Evolutionary conservation across 495 filamentous ascomycete genomes (phyloP).

Genomic region (Aspergillus biplanus): DNA sequence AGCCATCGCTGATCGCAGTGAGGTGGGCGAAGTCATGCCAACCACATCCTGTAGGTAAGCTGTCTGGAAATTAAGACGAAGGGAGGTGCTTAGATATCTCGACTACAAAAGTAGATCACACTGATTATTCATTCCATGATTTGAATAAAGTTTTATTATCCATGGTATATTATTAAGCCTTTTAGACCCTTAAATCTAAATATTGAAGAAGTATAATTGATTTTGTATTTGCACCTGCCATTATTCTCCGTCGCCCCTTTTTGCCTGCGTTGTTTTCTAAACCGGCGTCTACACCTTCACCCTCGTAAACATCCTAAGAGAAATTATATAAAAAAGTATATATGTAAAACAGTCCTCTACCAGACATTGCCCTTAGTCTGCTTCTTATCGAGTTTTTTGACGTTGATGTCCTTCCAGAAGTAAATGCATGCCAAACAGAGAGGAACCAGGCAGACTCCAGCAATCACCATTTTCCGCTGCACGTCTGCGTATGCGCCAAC

Average conservation of each 20-base stretch:
- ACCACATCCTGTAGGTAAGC: too few relatives aligned
- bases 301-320: not conserved
- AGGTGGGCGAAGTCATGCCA: too few relatives aligned
- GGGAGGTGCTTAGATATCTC: too few relatives aligned
- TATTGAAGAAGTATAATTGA: not conserved
- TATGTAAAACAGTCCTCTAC: slow-evolving; percentile 3
- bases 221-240: not conserved
- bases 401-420: slow-evolving; percentile 57
- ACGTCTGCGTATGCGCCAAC: slow-evolving; percentile 55
- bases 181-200: not conserved
- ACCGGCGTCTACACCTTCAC: too few relatives aligned
- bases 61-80: too few relatives aligned
- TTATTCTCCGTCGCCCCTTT: too few relatives aligned
- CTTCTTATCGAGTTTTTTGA: slow-evolving; percentile 44
- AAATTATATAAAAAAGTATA: not conserved
- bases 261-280: too few relatives aligned
- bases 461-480: slow-evolving; percentile 58
- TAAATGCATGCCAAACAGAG: slow-evolving; percentile 44
- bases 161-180: not conserved
- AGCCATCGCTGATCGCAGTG: too few relatives aligned
- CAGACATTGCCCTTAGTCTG: slow-evolving; percentile 24
- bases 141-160: not conserved
- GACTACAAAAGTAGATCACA: too few relatives aligned
- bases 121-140: too few relatives aligned
- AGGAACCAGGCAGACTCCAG: slow-evolving; percentile 42